phyloP scores from a whole-genome alignment of 2,329 filamentous ascomycete species.

The Aspergillus phoenicis region DNA sequence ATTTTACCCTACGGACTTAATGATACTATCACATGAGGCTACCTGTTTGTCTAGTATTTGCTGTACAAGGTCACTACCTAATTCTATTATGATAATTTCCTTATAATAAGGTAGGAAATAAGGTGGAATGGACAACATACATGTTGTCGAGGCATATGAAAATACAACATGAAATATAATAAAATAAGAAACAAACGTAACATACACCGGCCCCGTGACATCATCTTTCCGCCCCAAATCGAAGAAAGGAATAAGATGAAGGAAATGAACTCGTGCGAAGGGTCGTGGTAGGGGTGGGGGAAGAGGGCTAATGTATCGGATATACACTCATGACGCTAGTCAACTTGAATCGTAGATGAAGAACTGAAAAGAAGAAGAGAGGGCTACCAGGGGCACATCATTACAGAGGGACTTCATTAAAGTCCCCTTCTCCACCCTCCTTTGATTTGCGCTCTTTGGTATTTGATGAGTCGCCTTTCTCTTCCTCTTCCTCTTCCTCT shows the following conservation, averaged over 20 bases:
- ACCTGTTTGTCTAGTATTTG: no score
- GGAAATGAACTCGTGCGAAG: conserved; percentile 20
- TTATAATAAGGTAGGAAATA: no score
- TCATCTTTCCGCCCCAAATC: background rate
- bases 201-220: background rate
- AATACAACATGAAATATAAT: background rate
- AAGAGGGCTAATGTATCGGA: conserved; percentile 7
- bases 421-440: conserved; percentile 37
- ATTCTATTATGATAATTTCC: no score
- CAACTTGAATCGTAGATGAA: conserved; percentile 18
- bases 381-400: conserved; percentile 7
- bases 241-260: background rate
- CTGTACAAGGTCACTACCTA: no score
- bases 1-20: no score
- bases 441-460: conserved; percentile 33
- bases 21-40: no score
- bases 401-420: conserved; percentile 40
- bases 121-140: background rate
- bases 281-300: conserved; percentile 13
- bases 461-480: conserved; percentile 24
- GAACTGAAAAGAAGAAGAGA: conserved; percentile 15
- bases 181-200: background rate
- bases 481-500: conserved; percentile 20
- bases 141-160: background rate
- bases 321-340: conserved; percentile 7